These are phyloP conservation scores for Lactifluus echinatus DNA, from an alignment of 768 basidiomycete genomes.

Conservation along the genomic window DNA sequence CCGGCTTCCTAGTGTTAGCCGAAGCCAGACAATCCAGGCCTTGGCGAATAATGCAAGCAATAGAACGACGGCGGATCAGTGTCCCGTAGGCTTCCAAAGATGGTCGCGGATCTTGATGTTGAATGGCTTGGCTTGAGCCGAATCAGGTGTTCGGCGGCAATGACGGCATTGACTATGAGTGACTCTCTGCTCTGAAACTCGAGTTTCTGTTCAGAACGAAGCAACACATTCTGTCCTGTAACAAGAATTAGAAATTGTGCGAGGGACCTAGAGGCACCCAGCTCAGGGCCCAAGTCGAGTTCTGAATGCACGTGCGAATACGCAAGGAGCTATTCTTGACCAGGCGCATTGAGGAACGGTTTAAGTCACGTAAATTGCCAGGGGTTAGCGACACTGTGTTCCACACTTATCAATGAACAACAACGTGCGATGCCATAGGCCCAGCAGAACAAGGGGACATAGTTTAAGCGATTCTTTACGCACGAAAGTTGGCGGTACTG, in stretches of 20 bases:
- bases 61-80: background rate
- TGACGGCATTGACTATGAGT: background rate
- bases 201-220: constrained; percentile 3
- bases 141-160: background rate
- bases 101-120: background rate
- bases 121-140: background rate
- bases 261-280: background rate
- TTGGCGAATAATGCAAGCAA: background rate
- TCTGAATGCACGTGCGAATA: background rate
- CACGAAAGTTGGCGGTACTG: background rate
- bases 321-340: background rate
- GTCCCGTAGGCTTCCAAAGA: constrained; percentile 1
- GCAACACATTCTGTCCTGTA: background rate
- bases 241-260: background rate
- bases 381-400: background rate
- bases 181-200: background rate
- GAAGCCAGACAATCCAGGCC: background rate
- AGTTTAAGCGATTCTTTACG: background rate
- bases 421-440: background rate
- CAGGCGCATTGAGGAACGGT: background rate
- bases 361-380: constrained; percentile 2
- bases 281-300: constrained; percentile 1
- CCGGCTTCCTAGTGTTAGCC: background rate
- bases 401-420: background rate
- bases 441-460: background rate